Base-by-base conservation (phyloP, 1,284 basidiomycete genomes). In the Apiotrichum porosum region DNA sequence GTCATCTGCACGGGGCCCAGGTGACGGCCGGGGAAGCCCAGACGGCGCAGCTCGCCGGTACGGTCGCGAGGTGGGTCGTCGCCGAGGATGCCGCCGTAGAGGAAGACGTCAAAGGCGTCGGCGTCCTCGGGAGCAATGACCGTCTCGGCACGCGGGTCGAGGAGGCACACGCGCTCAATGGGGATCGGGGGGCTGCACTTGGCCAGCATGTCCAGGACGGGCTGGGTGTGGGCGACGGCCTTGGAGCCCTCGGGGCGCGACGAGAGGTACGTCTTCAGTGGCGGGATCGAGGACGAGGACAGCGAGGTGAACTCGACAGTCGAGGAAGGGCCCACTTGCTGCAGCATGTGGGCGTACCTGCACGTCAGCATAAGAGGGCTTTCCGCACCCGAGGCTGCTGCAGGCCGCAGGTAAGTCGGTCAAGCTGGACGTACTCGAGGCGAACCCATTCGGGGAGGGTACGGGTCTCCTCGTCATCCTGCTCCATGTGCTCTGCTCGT, bases 1-100 rank as follows among this genome's bases (percentile, higher is more conserved):
- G 94, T 97, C 94, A 98, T 98, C 71, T 98, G 95, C 1, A 91
- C 77, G 1, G 81, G 76, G 0, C 88, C 89, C 5, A 95, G 77
- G 69, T 87, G 87, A 22, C 92, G 80, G 4, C 79, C 81, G 0
- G 89, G 88, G 67, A 95, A 97, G 0, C 91, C 91, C 15, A 92
- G 75, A 14, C 79, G 79, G 23, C 95, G 83, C 35, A 98, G 80
- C 66, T 94, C 88, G 3, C 83, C 81, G 0, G 94, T 98, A 37
- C 77, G 61, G 56, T 76, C 74, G 42, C 69, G 52, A 35, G 72
- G 66, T 23, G 70, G 68, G 57, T 73, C 67, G 54, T 71, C 69
- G 48, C 74, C 68, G 22, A 74, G 56, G 21, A 77, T 78, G 6
- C 77, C 74, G 46, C 90, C 90, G 63, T 90, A 94, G 39, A 95